Evolutionary conservation across 2,329 filamentous ascomycete genomes (phyloP).

Genomic region (Microcera coccophila): DNA sequence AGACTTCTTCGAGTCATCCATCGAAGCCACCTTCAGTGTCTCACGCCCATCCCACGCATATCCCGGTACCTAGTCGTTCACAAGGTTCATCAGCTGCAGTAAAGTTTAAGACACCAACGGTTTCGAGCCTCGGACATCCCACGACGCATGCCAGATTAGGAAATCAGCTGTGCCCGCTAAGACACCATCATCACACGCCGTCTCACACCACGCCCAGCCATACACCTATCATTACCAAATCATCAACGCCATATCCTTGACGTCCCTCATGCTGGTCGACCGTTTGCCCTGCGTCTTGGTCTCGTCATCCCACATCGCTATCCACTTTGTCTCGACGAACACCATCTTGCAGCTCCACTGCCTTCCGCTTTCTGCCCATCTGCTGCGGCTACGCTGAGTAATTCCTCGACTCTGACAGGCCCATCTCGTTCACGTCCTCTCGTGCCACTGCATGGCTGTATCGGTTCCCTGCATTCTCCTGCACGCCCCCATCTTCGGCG

Average conservation of each 20-base stretch:
- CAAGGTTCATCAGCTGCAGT: too few species aligned
- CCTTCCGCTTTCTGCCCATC: too few species aligned
- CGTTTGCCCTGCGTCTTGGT: constrained; percentile 17
- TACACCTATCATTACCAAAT: not conserved
- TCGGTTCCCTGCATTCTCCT: constrained; percentile 3
- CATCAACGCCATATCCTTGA: not conserved
- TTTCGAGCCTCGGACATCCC: constrained; percentile 3
- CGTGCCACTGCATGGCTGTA: not conserved
- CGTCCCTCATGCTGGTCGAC: constrained; percentile 5
- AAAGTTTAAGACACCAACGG: too few species aligned
- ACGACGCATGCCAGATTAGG: too few species aligned
- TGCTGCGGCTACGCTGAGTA: constrained; percentile 31
- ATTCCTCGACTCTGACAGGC: constrained; percentile 35
- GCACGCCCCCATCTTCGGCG: constrained; percentile 20
- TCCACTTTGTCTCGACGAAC: too few species aligned
- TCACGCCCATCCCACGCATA: constrained; percentile 12
- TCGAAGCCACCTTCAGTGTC: constrained; percentile 1
- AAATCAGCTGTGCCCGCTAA: too few species aligned
- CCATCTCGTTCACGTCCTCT: not conserved
- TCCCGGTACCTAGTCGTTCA: constrained; percentile 19
- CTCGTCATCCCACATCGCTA: too few species aligned
- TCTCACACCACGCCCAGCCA: not conserved
- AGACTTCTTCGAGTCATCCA: too few species aligned
- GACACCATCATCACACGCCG: not conserved
- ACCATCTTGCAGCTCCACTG: too few species aligned